phyloP scores from a whole-genome alignment of 2,329 filamentous ascomycete species.

The Talaromyces amestolkiae region DNA sequence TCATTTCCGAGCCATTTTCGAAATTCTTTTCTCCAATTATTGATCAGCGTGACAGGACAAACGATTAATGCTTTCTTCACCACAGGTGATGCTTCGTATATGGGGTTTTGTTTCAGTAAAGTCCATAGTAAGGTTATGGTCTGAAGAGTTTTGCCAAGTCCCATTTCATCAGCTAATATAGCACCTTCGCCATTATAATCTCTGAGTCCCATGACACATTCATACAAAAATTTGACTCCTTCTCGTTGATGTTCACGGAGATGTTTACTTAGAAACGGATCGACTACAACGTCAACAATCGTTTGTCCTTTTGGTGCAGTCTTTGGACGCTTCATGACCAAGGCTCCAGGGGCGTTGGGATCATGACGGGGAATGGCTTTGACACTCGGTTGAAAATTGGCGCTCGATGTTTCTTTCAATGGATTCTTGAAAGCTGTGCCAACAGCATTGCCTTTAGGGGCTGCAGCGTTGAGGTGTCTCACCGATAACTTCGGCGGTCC shows the following conservation, averaged over 20 bases:
- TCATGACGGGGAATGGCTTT: slow-evolving; percentile 64
- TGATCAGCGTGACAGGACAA: slow-evolving; percentile 68
- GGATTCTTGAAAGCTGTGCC: slow-evolving; percentile 61
- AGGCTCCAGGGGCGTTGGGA: slow-evolving; percentile 56
- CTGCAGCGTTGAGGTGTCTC: slow-evolving; percentile 39
- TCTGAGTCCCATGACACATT: slow-evolving; percentile 72
- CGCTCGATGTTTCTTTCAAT: slow-evolving; percentile 52
- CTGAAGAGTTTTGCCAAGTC: slow-evolving; percentile 70
- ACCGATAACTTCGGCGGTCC: slow-evolving; percentile 31
- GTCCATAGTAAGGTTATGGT: slow-evolving; percentile 72
- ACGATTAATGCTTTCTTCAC: slow-evolving; percentile 71
- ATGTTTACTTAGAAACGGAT: slow-evolving; percentile 62
- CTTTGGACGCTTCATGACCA: slow-evolving; percentile 65
- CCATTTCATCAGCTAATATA: slow-evolving; percentile 74
- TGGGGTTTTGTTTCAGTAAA: slow-evolving; percentile 67
- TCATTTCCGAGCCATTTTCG: slow-evolving; percentile 72
- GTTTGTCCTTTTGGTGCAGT: slow-evolving; percentile 59
- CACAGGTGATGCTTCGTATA: slow-evolving; percentile 58
- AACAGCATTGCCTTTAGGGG: slow-evolving; percentile 39
- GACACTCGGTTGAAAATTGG: slow-evolving; percentile 45
- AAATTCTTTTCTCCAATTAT: slow-evolving; percentile 72
- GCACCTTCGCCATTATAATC: slow-evolving; percentile 65
- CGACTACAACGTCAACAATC: slow-evolving; percentile 70
- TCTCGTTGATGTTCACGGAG: slow-evolving; percentile 67
- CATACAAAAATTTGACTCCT: slow-evolving; percentile 69